Conservation (phyloP, 768 basidiomycete species). For the Mycena maculata region DNA sequence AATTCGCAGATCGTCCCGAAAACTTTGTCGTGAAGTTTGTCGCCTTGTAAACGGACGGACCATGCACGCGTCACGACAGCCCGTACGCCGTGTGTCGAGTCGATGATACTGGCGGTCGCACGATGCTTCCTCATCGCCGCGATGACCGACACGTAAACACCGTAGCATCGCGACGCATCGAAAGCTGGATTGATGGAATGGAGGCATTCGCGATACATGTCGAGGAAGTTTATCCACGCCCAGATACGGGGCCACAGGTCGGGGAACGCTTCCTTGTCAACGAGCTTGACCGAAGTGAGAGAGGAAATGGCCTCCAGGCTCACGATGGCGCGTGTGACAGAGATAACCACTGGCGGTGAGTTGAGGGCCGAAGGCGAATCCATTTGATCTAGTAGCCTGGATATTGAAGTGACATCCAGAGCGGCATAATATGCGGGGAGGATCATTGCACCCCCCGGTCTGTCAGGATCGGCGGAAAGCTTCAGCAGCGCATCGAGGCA, state of each 20-base stretch:
- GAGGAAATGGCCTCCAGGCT: background rate
- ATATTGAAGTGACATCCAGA: background rate
- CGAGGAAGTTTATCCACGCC: conserved; percentile 12
- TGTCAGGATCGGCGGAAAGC: background rate
- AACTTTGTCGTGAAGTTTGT: background rate
- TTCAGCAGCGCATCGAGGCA: background rate
- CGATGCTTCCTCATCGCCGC: background rate
- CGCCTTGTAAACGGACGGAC: background rate
- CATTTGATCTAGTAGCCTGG: background rate
- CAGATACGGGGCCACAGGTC: conserved; percentile 2
- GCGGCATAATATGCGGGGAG: background rate
- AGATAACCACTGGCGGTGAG: background rate
- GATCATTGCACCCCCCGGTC: background rate
- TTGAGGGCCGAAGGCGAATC: background rate
- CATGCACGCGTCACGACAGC: background rate
- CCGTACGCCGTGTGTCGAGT: background rate
- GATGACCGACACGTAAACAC: background rate
- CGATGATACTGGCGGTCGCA: background rate
- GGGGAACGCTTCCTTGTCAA: background rate
- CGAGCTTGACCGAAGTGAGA: background rate
- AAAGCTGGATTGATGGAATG: background rate
- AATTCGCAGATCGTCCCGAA: background rate
- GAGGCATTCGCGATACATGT: background rate
- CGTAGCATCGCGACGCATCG: background rate
- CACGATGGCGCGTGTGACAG: background rate